Base-by-base conservation (phyloP, 2,329 filamentous ascomycete genomes). In the Whalleya microplaca region DNA sequence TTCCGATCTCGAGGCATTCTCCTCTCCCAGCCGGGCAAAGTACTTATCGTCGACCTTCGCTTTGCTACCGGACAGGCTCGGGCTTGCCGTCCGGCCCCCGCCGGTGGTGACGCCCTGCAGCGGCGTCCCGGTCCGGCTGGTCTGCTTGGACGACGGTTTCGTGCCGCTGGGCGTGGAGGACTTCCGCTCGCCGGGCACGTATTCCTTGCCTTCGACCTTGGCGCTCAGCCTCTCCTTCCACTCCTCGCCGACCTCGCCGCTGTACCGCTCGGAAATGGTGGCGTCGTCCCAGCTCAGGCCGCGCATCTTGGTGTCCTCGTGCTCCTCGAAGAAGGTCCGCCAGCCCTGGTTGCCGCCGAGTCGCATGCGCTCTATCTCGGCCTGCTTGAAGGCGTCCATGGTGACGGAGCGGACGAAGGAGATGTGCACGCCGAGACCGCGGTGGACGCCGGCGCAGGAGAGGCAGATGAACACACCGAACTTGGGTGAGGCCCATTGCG, bases 401-500 rank as follows among this genome's bases (percentile, higher is more conserved):
- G 92, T 96, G 71, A 98, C 95, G 69, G 90, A 95, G 58, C 95
- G 90, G 63, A 99, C 93, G 78, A 99, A 99, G 72, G 92, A 96
- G 75, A 99, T 96, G 80, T 99, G 95, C 37, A 99, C 95, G 59
- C 95, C 95, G 27, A 99, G 86, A 2, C 92, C 92, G 62, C 95
- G 90, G 78, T 99, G 95, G 51, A 95, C 91, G 66, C 95, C 95
- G 32, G 93, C 94, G 80, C 95, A 99, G 62, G 89, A 91, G 50
- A 99, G 87, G 77, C 95, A 99, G 82, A 99, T 97, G 80, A 99
- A 99, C 75, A 96, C 91, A 71, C 94, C 94, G 73, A 99, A 96
- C 77, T 99, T 99, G 63, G 95, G 95, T 40, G 92, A 83, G 66
- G 95, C 94, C 95, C 95, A 99, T 89, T 99, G 95, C 61, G 95